Percentiles rank a stretch among this genome's conserved stretches.
These are phyloP conservation scores for Ceratobasidium sp. DNA, from an alignment of 1,284 basidiomycete genomes.

Conservation along the genomic window DNA sequence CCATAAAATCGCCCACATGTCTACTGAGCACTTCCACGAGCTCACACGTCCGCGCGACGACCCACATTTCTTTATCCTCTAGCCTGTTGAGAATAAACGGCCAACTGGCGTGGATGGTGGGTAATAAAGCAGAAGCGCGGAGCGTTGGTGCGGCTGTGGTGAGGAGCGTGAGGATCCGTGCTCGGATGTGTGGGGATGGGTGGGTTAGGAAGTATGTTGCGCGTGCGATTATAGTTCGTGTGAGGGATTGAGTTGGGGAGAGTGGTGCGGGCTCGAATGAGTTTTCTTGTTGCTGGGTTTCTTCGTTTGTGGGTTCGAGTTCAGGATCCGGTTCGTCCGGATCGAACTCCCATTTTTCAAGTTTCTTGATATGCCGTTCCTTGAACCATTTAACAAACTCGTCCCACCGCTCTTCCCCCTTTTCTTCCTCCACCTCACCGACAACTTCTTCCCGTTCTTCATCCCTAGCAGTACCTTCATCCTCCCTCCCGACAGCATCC, in stretches of 20 bases:
- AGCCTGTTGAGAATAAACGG: constrained; percentile 88
- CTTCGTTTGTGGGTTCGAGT: constrained; percentile 2
- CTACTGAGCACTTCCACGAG: constrained; percentile 76
- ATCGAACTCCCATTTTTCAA: constrained; percentile 54
- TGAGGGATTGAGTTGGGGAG: constrained; percentile 78
- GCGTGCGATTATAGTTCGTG: constrained; percentile 85
- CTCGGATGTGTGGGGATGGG: constrained; percentile 82
- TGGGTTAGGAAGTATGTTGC: constrained; percentile 93
- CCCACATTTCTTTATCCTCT: constrained; percentile 74
- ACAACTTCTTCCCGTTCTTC: constrained; percentile 51
- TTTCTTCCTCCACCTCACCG: constrained; percentile 54
- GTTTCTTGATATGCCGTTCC: constrained; percentile 63
- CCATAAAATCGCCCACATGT: constrained; percentile 80
- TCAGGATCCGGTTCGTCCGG: constrained; percentile 50
- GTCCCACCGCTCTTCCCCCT: constrained; percentile 57
- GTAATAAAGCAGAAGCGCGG: constrained; percentile 79
- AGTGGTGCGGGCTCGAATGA: constrained; percentile 64
- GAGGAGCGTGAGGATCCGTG: constrained; percentile 81
- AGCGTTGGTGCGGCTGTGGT: constrained; percentile 80
- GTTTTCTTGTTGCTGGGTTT: constrained; percentile 38
- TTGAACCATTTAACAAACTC: constrained; percentile 75
- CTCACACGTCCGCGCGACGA: constrained; percentile 78
- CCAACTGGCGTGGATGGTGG: constrained; percentile 88
- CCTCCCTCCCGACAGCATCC: constrained; percentile 73
- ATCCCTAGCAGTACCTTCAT: constrained; percentile 54